These are phyloP conservation scores for Alternaria atra DNA, from an alignment of 2,329 filamentous ascomycete species.

Conservation along the genomic window DNA sequence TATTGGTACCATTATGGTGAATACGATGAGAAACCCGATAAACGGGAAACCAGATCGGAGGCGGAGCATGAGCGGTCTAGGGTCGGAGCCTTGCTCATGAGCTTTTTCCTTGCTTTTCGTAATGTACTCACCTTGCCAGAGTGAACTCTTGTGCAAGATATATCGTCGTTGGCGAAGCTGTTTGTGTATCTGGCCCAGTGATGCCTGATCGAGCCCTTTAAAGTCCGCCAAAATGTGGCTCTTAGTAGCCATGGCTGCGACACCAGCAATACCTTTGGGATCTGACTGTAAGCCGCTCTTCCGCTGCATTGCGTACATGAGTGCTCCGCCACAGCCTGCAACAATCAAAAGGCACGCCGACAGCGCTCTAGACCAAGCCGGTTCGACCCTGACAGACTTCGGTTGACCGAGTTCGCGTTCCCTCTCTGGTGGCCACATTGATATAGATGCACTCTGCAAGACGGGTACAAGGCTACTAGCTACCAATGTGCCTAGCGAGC, in stretches of 20 bases:
- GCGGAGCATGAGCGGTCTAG: constrained; percentile 75
- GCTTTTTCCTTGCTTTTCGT: constrained; percentile 59
- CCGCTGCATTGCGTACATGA: constrained; percentile 70
- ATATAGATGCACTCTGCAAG: constrained; percentile 69
- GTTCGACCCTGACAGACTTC: constrained; percentile 67
- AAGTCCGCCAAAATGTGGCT: constrained; percentile 79
- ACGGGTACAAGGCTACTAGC: constrained; percentile 75
- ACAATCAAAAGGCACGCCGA: constrained; percentile 66
- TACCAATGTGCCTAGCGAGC: constrained; percentile 70
- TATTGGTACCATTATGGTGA: constrained; percentile 66
- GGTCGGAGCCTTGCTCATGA: constrained; percentile 57
- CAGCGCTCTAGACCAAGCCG: constrained; percentile 69
- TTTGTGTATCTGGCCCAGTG: constrained; percentile 72
- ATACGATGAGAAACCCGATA: constrained; percentile 65
- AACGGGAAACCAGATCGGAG: constrained; percentile 68
- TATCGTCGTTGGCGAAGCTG: constrained; percentile 73
- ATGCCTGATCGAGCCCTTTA: constrained; percentile 73
- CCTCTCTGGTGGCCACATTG: constrained; percentile 63
- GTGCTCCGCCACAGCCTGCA: constrained; percentile 64
- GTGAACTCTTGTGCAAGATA: constrained; percentile 73
- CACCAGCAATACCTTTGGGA: constrained; percentile 75
- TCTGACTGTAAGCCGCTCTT: constrained; percentile 73
- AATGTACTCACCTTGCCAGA: constrained; percentile 70
- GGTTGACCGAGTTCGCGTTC: constrained; percentile 55
- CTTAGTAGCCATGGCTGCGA: constrained; percentile 78